A percentile compares a stretch with the other conserved stretches of the same genome.
phyloP scores from a whole-genome alignment of 768 basidiomycete species.

The Pilatotrama ljubarskyi region DNA sequence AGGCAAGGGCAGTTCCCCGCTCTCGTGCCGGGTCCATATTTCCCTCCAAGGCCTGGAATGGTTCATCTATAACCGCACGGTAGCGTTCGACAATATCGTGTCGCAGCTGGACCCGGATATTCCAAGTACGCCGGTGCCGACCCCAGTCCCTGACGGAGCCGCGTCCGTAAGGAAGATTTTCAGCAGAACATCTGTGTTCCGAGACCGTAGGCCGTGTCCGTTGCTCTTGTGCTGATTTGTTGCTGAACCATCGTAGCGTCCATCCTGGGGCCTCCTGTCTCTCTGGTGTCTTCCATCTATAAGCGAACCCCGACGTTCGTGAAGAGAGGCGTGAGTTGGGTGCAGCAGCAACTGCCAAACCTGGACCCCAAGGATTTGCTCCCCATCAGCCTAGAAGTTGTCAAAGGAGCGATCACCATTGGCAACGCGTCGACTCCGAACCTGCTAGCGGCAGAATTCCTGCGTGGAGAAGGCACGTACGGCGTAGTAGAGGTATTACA shows the following conservation, averaged over 20 bases:
- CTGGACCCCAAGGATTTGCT: constrained; percentile 83
- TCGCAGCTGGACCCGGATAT: constrained; percentile 60
- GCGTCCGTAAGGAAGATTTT: constrained; percentile 32
- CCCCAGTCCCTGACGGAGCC: constrained; percentile 13
- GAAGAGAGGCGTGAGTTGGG: constrained; percentile 48
- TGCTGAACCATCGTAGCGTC: constrained; percentile 15
- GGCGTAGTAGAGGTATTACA: constrained; percentile 70
- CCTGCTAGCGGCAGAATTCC: constrained; percentile 81
- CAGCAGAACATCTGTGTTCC: constrained; percentile 28
- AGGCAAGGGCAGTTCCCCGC: constrained; percentile 32
- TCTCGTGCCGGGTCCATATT: constrained; percentile 79
- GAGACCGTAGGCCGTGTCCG: constrained; percentile 26
- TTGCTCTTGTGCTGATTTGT: no score
- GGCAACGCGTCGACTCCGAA: constrained; percentile 87
- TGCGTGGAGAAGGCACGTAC: constrained; percentile 74
- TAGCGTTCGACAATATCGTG: constrained; percentile 86
- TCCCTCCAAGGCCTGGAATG: constrained; percentile 87
- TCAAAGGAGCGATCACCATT: constrained; percentile 76
- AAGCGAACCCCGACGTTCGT: constrained; percentile 33
- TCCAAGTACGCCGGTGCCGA: constrained; percentile 18
- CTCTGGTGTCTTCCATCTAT: constrained; percentile 31
- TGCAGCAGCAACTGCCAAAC: constrained; percentile 63
- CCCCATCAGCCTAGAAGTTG: constrained; percentile 78
- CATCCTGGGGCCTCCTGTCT: constrained; percentile 25
- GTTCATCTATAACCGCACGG: constrained; percentile 89